Evolutionary conservation across 352 stramenopile species (phyloP), one percentile per base, ranked within the genome.

Genomic region (Aphanomyces astaci): DNA sequence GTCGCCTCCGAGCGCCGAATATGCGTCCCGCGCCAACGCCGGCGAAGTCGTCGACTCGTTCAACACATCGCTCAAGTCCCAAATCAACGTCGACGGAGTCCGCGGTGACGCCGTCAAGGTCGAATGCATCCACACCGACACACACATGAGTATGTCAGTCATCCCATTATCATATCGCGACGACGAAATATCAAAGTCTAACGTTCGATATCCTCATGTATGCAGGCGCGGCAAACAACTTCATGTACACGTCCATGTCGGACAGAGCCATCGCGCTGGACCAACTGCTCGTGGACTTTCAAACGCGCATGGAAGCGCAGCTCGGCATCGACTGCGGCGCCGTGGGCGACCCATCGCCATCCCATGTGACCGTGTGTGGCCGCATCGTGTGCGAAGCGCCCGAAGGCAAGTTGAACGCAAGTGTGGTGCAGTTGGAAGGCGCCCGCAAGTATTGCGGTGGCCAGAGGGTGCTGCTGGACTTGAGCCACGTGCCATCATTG

Each of bases 241-340:
- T 90, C 72, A 94, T 94, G 86, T 94, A 93, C 75, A 93, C 86
- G 10, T 83, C 86, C 31, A 76, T 84, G 39, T 90, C 90, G 60
- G 76, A 93, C 28, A 79, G 84, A 49, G 84, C 84, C 10, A 76
- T 92, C 55, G 82, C 83, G 22, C 57, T 94, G 48, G 86, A 94
- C 60, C 78, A 90, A 22, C 83, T 92, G 39, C 75, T 94, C 52
- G 71, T 79, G 1, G 81, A 90, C 63, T 92, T 91, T 54, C 83
- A 92, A 48, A 77, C 89, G 67, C 74, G 89, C 4, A 73, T 92
- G 7, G 90, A 87, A 64, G 57, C 75, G 5, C 80, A 82, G 27
- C 84, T 82, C 57, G 78, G 86, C 36, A 36, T 92, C 0, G 76
- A 87, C 28, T 74, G 90, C 1, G 78, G 84, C 22, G 78, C 82